Percentiles rank a stretch among this genome's conserved stretches.
Conservation (phyloP, 108 stramenopile species). For the Cyclotella kingstonii region DNA sequence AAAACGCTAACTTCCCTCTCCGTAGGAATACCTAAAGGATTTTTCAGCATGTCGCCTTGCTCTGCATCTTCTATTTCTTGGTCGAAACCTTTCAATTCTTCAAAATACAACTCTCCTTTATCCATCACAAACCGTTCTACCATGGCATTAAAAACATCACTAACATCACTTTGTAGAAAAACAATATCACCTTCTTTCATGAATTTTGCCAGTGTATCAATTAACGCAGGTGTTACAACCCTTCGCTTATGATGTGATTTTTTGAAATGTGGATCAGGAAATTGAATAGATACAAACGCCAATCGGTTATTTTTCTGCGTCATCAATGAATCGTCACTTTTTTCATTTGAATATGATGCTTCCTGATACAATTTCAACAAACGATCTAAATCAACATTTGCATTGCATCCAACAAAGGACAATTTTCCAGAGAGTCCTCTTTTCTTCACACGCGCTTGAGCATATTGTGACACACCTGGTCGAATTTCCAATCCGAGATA, state of each 20-base stretch:
- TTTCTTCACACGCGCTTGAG: conserved; percentile 59
- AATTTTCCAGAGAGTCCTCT: conserved; percentile 50
- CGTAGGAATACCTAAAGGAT: conserved; percentile 77
- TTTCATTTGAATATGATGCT: conserved; percentile 7
- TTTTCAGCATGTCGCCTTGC: conserved; percentile 58
- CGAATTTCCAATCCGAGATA: conserved; percentile 90
- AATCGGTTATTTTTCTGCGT: too few species aligned
- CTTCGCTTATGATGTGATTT: conserved; percentile 71
- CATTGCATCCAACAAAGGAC: conserved; percentile 86
- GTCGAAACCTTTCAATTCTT: conserved; percentile 36
- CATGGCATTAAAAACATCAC: conserved; percentile 82
- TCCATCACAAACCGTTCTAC: conserved; percentile 62
- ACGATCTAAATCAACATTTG: conserved; percentile 86
- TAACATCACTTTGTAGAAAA: conserved; percentile 79
- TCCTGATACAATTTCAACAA: conserved; percentile 55
- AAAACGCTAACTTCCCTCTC: conserved; percentile 86
- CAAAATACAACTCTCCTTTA: conserved; percentile 45
- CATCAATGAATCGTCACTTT: too few species aligned
- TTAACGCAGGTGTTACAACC: conserved; percentile 72
- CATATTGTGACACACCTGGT: conserved; percentile 68
- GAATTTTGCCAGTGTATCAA: conserved; percentile 60
- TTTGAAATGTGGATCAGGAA: conserved; percentile 94
- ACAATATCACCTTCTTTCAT: conserved; percentile 54
- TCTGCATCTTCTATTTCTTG: conserved; percentile 6
- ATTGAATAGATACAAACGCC: conserved; percentile 78